A percentile compares a stretch with the other conserved stretches of the same genome.
These are phyloP conservation scores for Puccinia novopanici DNA, from an alignment of 1,284 basidiomycete species.

Conservation along the genomic window DNA sequence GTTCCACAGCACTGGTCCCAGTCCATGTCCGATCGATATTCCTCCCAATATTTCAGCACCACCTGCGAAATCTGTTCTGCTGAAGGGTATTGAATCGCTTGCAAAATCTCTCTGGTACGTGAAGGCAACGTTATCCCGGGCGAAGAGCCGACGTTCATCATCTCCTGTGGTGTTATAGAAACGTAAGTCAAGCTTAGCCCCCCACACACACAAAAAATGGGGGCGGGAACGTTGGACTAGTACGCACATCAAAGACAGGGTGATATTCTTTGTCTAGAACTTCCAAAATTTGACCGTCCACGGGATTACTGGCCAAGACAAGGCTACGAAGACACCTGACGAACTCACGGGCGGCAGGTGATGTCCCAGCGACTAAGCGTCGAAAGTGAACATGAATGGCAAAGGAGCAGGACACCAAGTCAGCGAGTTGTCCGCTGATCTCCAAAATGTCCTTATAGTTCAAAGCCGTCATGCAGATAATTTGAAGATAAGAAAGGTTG, in stretches of 20 bases:
- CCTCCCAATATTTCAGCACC: slow-evolving; percentile 37
- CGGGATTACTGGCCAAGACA: slow-evolving; percentile 32
- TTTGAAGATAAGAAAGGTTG: slow-evolving; percentile 33
- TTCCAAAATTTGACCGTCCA: slow-evolving; percentile 40
- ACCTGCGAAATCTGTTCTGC: slow-evolving; percentile 28
- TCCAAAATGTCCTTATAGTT: slow-evolving; percentile 35
- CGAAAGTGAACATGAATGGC: slow-evolving; percentile 38
- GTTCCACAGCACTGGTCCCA: slow-evolving; percentile 41
- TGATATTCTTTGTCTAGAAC: slow-evolving; percentile 45
- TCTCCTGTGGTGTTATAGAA: slow-evolving; percentile 3
- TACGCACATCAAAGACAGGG: slow-evolving; percentile 26
- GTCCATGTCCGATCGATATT: slow-evolving; percentile 39
- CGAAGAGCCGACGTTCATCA: not conserved
- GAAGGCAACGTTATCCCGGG: slow-evolving; percentile 17
- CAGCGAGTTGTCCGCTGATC: slow-evolving; percentile 31
- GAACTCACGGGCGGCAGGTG: slow-evolving; percentile 9
- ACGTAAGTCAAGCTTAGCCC: not conserved
- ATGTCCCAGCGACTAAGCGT: slow-evolving; percentile 11
- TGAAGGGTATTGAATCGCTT: slow-evolving; percentile 35
- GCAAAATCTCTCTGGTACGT: slow-evolving; percentile 36
- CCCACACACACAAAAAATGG: not conserved
- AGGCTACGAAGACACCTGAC: slow-evolving; percentile 35
- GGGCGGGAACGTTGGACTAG: not conserved
- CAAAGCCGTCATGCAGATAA: slow-evolving; percentile 33
- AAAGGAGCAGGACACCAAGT: slow-evolving; percentile 26